phyloP scores from a whole-genome alignment of 73 alveolate species.

The Uronychia binucleata region DNA sequence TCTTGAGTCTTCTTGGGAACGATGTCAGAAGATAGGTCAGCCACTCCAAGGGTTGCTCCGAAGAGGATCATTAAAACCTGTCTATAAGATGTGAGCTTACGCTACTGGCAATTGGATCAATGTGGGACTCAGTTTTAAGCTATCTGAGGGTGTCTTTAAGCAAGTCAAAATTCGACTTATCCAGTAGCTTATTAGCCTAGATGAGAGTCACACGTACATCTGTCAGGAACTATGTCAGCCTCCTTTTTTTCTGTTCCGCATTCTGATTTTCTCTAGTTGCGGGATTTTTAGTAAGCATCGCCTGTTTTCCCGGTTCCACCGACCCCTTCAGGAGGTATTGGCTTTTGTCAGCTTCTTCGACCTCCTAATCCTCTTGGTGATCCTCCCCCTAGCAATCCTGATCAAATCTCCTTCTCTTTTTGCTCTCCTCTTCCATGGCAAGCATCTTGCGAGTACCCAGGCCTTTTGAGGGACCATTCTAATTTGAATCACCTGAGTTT shows the following conservation, averaged over 20 bases:
- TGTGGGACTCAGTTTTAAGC: neutral
- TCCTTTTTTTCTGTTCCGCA: neutral
- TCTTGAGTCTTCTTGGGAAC: slow-evolving; percentile 3
- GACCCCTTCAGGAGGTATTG: neutral
- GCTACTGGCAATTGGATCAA: neutral
- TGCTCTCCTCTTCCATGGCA: neutral
- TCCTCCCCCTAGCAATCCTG: neutral
- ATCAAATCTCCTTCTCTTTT: neutral
- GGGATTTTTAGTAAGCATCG: neutral
- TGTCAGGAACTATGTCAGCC: neutral
- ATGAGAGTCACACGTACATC: neutral
- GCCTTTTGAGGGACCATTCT: neutral
- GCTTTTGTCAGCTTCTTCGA: neutral
- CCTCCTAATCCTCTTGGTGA: neutral
- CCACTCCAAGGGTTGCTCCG: neutral
- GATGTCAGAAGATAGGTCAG: neutral
- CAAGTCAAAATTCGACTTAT: neutral
- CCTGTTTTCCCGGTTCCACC: neutral
- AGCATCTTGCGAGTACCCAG: neutral
- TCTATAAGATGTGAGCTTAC: neutral
- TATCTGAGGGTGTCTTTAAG: neutral
- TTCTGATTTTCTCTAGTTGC: neutral
- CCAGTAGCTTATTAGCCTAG: neutral
- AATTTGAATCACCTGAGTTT: neutral
- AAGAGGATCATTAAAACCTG: neutral